These are phyloP conservation scores for Neurospora africana DNA, from an alignment of 495 filamentous ascomycete genomes.

Conservation along the genomic window DNA sequence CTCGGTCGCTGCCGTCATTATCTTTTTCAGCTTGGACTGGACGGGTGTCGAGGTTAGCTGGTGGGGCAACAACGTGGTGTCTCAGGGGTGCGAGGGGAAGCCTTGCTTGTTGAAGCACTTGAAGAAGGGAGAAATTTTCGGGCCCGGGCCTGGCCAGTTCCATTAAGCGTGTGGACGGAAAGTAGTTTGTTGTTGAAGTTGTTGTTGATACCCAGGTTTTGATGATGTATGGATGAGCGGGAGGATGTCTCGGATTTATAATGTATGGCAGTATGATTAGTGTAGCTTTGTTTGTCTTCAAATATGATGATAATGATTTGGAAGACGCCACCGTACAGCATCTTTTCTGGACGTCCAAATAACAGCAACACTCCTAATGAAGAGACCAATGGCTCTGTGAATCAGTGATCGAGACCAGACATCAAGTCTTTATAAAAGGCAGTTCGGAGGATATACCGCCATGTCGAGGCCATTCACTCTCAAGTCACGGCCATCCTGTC, in stretches of 20 bases:
- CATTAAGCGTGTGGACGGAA: slow-evolving; percentile 3
- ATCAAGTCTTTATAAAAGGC: slow-evolving; percentile 15
- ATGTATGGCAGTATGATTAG: background rate
- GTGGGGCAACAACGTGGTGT: slow-evolving; percentile 27
- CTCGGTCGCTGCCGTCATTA: slow-evolving; percentile 25
- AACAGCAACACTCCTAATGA: background rate
- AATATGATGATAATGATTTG: background rate
- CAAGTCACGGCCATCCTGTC: slow-evolving; percentile 57
- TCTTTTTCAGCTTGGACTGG: slow-evolving; percentile 28
- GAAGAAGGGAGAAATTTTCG: slow-evolving; percentile 24
- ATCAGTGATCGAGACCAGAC: background rate
- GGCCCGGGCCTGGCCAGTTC: slow-evolving; percentile 26
- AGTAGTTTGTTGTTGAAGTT: background rate
- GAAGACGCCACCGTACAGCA: background rate
- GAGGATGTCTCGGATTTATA: background rate
- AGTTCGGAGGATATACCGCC: slow-evolving; percentile 56
- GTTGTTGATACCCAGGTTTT: background rate
- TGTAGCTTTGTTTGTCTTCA: background rate
- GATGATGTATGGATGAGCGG: background rate
- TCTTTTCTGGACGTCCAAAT: background rate
- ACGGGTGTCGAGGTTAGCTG: slow-evolving; percentile 17
- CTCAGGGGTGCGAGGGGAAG: slow-evolving; percentile 22
- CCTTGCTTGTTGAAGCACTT: slow-evolving; percentile 19
- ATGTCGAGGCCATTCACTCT: slow-evolving; percentile 77
- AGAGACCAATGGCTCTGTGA: slow-evolving; percentile 6